Base-by-base conservation (phyloP, 208 protist genomes). In the Trypanosoma lewisi region DNA sequence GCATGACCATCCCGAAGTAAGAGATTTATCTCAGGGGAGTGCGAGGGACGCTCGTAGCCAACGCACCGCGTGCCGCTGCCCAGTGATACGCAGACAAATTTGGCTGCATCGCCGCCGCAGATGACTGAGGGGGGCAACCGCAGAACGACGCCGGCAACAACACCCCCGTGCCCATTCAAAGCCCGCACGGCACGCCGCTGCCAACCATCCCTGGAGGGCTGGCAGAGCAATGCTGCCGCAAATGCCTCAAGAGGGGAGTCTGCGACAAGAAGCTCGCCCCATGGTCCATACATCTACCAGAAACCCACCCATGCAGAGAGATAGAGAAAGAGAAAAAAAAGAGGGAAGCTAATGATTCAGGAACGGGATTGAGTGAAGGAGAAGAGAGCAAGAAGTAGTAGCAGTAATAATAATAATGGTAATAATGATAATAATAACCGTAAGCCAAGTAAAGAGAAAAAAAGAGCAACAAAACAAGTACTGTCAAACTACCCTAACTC, bases 1-100 rank as follows among this genome's bases (percentile, higher is more conserved):
- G 90, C 90, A 59, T 96, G 90, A 8, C 90, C 87, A 58, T 96
- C 90, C 23, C 73, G 70, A 45, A 94, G 23, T 14, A 74, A 31
- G 3, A 83, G 66, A 12, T 60, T 33, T 3, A 42, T 45, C 57
- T 74, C 57, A 41, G 52, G 0, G 21, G 23, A 23, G 12, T 14
- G 19, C 12, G 19, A 28, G 33, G 41, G n/a, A 25, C 11, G 19
- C 36, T 69, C 57, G 47, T 69, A 67, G 2, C 82, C 82, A 7
- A 84, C 67, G 51, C 87, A 91, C 3, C 87, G 82, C 9, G 87
- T 89, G 14, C 87, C 87, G 49, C 80, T 87, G 17, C 84, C 87
- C 12, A 94, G 64, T 4, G 87, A 85, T 8, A 94, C 84, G 58
- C 87, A 94, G 1, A 91, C 42, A 66, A 82, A 94, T 17, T 62